These are phyloP conservation scores for Saccharum officinarum DNA, from an alignment of 176 grass and related monocot species.

Conservation along the genomic window DNA sequence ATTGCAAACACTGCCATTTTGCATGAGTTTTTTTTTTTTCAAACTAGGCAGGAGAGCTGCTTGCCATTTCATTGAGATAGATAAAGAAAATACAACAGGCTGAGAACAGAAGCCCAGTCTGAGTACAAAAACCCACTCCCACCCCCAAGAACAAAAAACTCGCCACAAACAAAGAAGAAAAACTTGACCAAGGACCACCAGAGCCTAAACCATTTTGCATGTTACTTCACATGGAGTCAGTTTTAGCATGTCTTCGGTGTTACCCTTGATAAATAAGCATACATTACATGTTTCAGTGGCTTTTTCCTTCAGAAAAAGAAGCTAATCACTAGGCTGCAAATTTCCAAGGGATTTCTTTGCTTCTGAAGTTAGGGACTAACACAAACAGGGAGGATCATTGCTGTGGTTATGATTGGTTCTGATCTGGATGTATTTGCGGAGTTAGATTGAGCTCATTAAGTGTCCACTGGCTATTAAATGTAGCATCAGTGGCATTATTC, in stretches of 20 bases:
- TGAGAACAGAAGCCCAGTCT: background rate
- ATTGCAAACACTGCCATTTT: background rate
- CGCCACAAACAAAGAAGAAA: background rate
- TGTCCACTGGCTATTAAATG: background rate
- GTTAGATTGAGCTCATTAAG: background rate
- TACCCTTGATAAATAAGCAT: background rate
- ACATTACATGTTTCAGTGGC: background rate
- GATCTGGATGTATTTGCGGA: background rate
- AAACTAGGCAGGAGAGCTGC: no score
- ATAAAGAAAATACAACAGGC: background rate
- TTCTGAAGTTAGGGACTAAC: background rate
- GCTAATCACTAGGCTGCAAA: background rate
- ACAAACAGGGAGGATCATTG: background rate
- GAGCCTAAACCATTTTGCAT: background rate
- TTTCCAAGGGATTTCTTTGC: background rate
- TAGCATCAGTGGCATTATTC: background rate
- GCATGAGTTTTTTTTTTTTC: no score
- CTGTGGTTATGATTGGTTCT: background rate
- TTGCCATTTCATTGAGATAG: background rate
- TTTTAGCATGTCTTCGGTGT: background rate
- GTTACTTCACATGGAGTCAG: background rate
- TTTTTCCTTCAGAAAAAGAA: background rate
- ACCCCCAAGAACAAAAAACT: background rate
- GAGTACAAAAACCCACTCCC: no score
- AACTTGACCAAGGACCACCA: background rate